Evolutionary conservation across 179 eudicot species (phyloP).

Genomic region (Drosera spatulata): DNA sequence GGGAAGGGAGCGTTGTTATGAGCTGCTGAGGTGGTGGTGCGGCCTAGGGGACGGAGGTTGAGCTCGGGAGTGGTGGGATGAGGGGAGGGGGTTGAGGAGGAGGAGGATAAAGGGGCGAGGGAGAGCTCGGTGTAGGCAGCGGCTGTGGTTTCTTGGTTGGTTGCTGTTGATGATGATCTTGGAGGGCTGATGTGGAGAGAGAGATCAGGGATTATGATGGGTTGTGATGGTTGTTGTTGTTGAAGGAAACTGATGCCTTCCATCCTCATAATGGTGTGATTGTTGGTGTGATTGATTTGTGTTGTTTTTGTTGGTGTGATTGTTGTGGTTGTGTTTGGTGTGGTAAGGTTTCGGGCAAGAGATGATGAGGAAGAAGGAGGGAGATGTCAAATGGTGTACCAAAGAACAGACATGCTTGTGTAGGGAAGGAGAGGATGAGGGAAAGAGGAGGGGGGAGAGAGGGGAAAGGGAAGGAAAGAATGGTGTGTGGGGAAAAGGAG

Average conservation of each 20-base stretch:
- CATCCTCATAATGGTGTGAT: background rate
- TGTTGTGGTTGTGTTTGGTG: background rate
- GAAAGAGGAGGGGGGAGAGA: slow-evolving; percentile 5
- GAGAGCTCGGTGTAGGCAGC: slow-evolving; percentile 24
- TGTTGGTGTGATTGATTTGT: background rate
- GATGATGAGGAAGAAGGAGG: background rate
- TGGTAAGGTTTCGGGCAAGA: background rate
- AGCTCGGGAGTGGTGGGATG: no score
- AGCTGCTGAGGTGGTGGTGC: no score
- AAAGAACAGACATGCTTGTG: background rate
- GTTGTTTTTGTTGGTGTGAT: background rate
- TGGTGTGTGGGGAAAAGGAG: no score
- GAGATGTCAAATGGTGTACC: background rate
- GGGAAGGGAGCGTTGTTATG: no score
- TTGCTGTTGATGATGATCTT: slow-evolving; percentile 15
- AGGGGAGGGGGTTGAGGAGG: no score
- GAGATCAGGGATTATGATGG: slow-evolving; percentile 43
- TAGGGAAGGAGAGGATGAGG: slow-evolving; percentile 9
- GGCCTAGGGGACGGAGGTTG: no score
- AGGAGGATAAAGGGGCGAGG: slow-evolving; percentile 1
- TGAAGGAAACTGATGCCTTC: slow-evolving; percentile 9
- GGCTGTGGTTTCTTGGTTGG: background rate
- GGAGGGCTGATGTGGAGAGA: slow-evolving; percentile 90
- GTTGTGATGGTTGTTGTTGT: slow-evolving; percentile 52
- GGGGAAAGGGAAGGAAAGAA: slow-evolving; percentile 14